Base-by-base conservation (phyloP, 164 flowering plant species). In the Macadamia tetraphylla region DNA sequence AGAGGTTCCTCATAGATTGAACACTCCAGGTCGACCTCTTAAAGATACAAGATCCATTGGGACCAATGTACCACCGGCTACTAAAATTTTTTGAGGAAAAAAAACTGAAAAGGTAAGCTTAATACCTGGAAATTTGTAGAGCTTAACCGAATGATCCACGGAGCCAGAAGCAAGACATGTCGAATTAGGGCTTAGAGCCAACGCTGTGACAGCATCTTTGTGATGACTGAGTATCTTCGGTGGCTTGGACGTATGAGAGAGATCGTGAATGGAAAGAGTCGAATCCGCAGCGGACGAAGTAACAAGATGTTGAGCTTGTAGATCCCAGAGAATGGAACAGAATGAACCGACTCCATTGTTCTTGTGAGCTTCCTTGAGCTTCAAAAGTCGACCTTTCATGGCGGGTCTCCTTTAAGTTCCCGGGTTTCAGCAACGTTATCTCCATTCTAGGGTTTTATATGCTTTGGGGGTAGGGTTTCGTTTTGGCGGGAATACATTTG, bases 141-240 rank as follows among this genome's bases (percentile, higher is more conserved):
- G 91, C 81, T 92, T 92, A 73, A 94, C 96, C 29, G 96, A 90
- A 64, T 79, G 98, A 66, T 94, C 98, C 40, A 88, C 62, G 18
- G 99, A 92, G n/a, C 90, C 98, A 58, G 98, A 92, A 62, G 97
- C 99, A 56, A 94, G 96, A 71, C 94, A 94, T 10, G 97, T 87
- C 51, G 94, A 92, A 79, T 94, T 85, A 63, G 92, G 92, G 82
- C 89, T 86, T n/a, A 94, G 77, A 29, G 91, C 91, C 58, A 94
- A 57, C 30, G 92, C 88, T 0, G 97, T 86, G 64, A 94, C 96
- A 0, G 96, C 99, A 23, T 89, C 97, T 8, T 87, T 83, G 75
- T 94, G 99, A 53, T 90, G 85, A 53, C 84, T 85, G 11, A 94
- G 83, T 29, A 73, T 31, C 66, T 72, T 82, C 12, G 94, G 85